Evolutionary conservation across 164 flowering plant genomes (phyloP).

Genomic region (Vitis labrusca): DNA sequence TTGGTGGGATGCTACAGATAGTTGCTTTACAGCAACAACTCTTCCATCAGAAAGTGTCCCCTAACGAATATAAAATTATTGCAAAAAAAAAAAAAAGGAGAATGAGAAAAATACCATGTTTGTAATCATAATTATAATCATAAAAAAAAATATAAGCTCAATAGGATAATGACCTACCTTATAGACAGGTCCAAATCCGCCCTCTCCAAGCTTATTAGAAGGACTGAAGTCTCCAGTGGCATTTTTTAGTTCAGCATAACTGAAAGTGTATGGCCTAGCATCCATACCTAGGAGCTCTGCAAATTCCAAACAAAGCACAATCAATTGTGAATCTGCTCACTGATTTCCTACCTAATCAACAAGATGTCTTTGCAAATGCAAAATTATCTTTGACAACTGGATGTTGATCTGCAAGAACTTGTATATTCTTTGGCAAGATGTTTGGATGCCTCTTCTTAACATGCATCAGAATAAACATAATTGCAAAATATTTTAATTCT

Average conservation of each 20-base stretch:
- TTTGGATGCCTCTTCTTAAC: too few relatives aligned
- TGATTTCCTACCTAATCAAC: too few relatives aligned
- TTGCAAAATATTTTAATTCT: too few relatives aligned
- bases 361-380: too few relatives aligned
- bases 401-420: too few relatives aligned
- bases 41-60: slow-evolving; percentile 70
- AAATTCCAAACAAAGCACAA: slow-evolving; percentile 12
- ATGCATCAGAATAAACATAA: too few relatives aligned
- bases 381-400: too few relatives aligned
- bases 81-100: too few relatives aligned
- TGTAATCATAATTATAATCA: too few relatives aligned
- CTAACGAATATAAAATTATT: slow-evolving; percentile 18
- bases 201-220: slow-evolving; percentile 83
- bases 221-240: slow-evolving; percentile 70
- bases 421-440: too few relatives aligned
- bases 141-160: too few relatives aligned
- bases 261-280: slow-evolving; percentile 58
- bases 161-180: slow-evolving; percentile 42
- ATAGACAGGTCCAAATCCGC: slow-evolving; percentile 91
- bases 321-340: too few relatives aligned
- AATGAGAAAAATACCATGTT: neutral
- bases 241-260: slow-evolving; percentile 60
- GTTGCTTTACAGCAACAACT: slow-evolving; percentile 68
- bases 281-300: slow-evolving; percentile 66
- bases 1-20: slow-evolving; percentile 67